Conservation (phyloP, 73 alveolate species). For the Blepharisma stoltei region DNA sequence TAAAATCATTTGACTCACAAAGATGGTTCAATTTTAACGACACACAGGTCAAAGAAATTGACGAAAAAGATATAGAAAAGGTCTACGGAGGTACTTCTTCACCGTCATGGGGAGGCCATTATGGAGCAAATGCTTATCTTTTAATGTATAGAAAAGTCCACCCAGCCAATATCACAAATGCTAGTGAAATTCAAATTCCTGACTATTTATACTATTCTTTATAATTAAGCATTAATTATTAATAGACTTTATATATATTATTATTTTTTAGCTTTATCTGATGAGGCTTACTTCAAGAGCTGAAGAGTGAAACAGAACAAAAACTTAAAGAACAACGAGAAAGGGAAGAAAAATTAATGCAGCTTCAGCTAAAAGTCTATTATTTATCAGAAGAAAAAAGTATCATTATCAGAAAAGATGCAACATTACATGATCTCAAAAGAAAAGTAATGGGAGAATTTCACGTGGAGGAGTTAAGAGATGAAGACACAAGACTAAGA, state of each 20-base stretch:
- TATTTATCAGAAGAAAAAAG: neutral
- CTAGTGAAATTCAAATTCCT: neutral
- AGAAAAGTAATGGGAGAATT: neutral
- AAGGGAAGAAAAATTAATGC: constrained; percentile 23
- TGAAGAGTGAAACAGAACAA: neutral
- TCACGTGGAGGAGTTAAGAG: neutral
- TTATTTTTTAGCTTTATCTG: no score
- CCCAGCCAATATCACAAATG: neutral
- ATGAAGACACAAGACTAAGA: constrained; percentile 17
- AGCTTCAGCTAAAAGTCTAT: neutral
- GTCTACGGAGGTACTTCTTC: constrained; percentile 71
- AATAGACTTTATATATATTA: no score
- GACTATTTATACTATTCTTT: no score
- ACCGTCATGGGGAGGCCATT: constrained; percentile 9
- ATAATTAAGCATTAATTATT: no score
- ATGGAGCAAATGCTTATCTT: constrained; percentile 26
- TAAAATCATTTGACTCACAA: constrained; percentile 72
- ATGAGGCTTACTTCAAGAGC: neutral
- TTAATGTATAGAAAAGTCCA: constrained; percentile 22
- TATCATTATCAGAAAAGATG: neutral
- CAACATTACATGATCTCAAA: neutral
- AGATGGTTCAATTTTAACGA: constrained; percentile 85
- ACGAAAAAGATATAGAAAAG: constrained; percentile 52
- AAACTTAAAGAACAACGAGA: neutral
- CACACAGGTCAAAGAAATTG: constrained; percentile 68